Conservation (phyloP, 495 filamentous ascomycete species). For the Margaritispora aquatica region DNA sequence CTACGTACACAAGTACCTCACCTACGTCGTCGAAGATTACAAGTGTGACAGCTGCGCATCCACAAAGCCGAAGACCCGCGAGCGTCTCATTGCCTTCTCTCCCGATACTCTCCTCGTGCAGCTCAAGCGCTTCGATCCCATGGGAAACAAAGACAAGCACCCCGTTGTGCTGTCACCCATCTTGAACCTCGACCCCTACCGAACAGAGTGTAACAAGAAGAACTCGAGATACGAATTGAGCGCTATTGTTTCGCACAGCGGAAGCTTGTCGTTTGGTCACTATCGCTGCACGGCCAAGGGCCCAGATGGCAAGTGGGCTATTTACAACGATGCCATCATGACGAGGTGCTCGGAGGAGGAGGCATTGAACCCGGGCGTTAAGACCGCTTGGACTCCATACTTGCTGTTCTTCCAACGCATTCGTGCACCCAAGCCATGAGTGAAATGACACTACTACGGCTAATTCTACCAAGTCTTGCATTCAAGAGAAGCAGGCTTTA, state of each 20-base stretch:
- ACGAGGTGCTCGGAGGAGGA: not conserved
- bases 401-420: slow-evolving; percentile 16
- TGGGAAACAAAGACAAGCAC: slow-evolving; percentile 8
- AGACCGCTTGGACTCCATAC: slow-evolving; percentile 11
- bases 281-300: slow-evolving; percentile 14
- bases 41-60: slow-evolving; percentile 13
- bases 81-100: slow-evolving; percentile 2
- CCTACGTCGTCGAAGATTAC: slow-evolving; percentile 11
- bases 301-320: slow-evolving; percentile 10
- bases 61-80: slow-evolving; percentile 6
- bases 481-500: not conserved
- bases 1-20: slow-evolving; percentile 14
- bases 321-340: slow-evolving; percentile 11
- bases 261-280: slow-evolving; percentile 11
- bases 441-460: too few species aligned
- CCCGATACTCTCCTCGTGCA: slow-evolving; percentile 16
- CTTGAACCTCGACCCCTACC: slow-evolving; percentile 13
- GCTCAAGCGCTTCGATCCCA: slow-evolving; percentile 14
- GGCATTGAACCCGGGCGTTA: slow-evolving; percentile 2
- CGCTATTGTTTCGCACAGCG: slow-evolving; percentile 13
- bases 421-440: not conserved
- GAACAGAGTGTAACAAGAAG: not conserved
- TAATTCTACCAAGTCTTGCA: too few species aligned
- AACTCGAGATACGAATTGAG: slow-evolving; percentile 10
- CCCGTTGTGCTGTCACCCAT: not conserved